Evolutionary conservation across 371 early-diverging fungal genomes (phyloP).

Genomic region (Mucor racemosus): DNA sequence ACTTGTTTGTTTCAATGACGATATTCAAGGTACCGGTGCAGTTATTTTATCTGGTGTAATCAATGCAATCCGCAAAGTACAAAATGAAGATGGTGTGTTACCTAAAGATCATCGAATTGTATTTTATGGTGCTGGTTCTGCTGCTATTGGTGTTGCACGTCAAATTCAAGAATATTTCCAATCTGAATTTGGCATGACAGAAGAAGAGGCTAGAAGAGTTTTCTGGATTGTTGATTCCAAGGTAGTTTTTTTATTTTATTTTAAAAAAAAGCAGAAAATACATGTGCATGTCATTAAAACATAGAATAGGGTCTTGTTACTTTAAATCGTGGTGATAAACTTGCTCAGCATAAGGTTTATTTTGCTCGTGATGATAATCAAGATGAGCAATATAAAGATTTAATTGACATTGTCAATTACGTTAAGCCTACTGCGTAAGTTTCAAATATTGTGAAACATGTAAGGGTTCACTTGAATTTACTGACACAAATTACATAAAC

Average conservation of each 20-base stretch:
- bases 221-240: slow-evolving; percentile 90
- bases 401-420: slow-evolving; percentile 75
- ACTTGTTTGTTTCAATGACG: slow-evolving; percentile 78
- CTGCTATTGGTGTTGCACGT: slow-evolving; percentile 89
- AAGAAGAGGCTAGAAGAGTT: slow-evolving; percentile 73
- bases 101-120: slow-evolving; percentile 82
- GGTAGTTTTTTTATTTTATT: not conserved
- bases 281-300: not conserved
- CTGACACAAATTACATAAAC: not conserved
- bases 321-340: slow-evolving; percentile 83
- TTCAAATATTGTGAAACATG: slow-evolving; percentile 15
- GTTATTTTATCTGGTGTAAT: slow-evolving; percentile 91
- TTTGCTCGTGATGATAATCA: slow-evolving; percentile 82
- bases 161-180: slow-evolving; percentile 83
- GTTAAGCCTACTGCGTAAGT: slow-evolving; percentile 40
- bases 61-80: slow-evolving; percentile 76
- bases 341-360: slow-evolving; percentile 81
- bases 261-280: too few relatives aligned
- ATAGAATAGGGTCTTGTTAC: slow-evolving; percentile 69
- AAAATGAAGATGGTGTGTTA: slow-evolving; percentile 54
- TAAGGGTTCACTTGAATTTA: not conserved
- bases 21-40: slow-evolving; percentile 82
- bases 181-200: slow-evolving; percentile 64
- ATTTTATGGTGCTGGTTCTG: slow-evolving; percentile 89
- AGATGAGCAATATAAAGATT: slow-evolving; percentile 69